Percentiles rank a stretch among this genome's conserved stretches.
These are phyloP conservation scores for Neofusicoccum kwambonambiense DNA, from an alignment of 2,329 filamentous ascomycete genomes.

Conservation along the genomic window DNA sequence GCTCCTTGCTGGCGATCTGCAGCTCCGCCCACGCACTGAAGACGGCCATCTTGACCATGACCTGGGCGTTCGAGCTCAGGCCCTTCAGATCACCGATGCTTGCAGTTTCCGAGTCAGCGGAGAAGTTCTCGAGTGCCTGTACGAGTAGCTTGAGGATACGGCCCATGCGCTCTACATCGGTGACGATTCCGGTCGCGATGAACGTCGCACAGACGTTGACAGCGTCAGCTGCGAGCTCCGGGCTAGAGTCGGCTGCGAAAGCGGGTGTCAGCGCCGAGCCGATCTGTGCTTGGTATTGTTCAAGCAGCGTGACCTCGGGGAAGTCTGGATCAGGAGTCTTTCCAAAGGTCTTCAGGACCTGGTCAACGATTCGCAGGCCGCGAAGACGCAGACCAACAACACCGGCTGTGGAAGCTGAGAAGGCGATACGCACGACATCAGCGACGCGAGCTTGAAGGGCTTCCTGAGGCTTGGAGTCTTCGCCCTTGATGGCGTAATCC, in stretches of 20 bases:
- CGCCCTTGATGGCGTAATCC: constrained; percentile 68
- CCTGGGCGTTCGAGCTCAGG: constrained; percentile 90
- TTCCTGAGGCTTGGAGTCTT: constrained; percentile 73
- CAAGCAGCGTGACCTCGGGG: constrained; percentile 90
- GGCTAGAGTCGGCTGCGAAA: constrained; percentile 92
- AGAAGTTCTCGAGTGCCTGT: constrained; percentile 87
- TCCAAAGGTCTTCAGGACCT: constrained; percentile 91
- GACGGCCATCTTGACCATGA: constrained; percentile 98
- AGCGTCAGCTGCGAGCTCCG: constrained; percentile 91
- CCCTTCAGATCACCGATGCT: constrained; percentile 91
- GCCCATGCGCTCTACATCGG: constrained; percentile 97
- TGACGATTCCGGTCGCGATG: constrained; percentile 95
- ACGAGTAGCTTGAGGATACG: constrained; percentile 93
- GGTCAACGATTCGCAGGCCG: constrained; percentile 90
- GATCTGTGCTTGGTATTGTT: constrained; percentile 98
- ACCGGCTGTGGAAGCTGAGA: constrained; percentile 92
- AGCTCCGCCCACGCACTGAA: constrained; percentile 97
- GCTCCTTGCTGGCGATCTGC: constrained; percentile 90
- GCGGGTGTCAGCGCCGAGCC: constrained; percentile 94
- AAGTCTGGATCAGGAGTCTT: constrained; percentile 96
- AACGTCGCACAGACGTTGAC: constrained; percentile 98
- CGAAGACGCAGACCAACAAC: constrained; percentile 87
- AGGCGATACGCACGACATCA: constrained; percentile 94
- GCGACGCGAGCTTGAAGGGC: constrained; percentile 81
- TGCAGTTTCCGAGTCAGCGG: constrained; percentile 74